These are phyloP conservation scores for Xylaria sp. DNA, from an alignment of 2,329 filamentous ascomycete species.

Conservation along the genomic window DNA sequence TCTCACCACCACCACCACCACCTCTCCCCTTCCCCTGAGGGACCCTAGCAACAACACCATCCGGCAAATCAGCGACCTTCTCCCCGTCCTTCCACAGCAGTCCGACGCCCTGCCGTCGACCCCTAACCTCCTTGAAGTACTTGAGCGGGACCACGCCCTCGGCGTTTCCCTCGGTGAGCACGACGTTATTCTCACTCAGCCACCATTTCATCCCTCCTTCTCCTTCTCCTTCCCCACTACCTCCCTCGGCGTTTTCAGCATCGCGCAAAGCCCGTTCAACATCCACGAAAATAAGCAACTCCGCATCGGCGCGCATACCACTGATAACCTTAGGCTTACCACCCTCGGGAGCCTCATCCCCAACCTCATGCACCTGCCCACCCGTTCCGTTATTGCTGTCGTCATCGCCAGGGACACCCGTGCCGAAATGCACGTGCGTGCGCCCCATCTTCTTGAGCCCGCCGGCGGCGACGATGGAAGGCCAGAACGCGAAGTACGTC, in stretches of 20 bases:
- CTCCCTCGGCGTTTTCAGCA: background rate
- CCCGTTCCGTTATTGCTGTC: conserved; percentile 25
- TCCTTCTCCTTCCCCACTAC: background rate
- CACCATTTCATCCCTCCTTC: conserved; percentile 74
- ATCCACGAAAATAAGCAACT: conserved; percentile 83
- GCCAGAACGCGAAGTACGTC: conserved; percentile 86
- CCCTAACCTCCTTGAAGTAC: conserved; percentile 79
- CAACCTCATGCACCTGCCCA: conserved; percentile 32
- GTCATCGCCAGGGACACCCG: conserved; percentile 69
- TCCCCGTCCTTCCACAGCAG: conserved; percentile 78
- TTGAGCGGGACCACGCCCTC: conserved; percentile 71
- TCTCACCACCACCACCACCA: conserved; percentile 43
- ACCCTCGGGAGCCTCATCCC: conserved; percentile 16
- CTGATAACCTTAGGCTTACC: conserved; percentile 67
- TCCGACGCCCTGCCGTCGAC: conserved; percentile 67
- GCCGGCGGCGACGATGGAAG: conserved; percentile 76
- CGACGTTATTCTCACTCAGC: conserved; percentile 80
- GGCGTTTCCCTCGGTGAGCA: conserved; percentile 70
- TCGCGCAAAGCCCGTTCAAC: conserved; percentile 72
- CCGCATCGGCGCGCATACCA: conserved; percentile 82
- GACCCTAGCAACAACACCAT: conserved; percentile 61
- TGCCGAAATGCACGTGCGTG: conserved; percentile 91
- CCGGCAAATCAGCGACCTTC: conserved; percentile 73
- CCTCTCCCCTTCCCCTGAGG: conserved; percentile 61
- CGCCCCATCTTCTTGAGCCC: conserved; percentile 84